Evolutionary conservation across 1,284 basidiomycete species (phyloP).

Genomic region (Athelia psychrophila): DNA sequence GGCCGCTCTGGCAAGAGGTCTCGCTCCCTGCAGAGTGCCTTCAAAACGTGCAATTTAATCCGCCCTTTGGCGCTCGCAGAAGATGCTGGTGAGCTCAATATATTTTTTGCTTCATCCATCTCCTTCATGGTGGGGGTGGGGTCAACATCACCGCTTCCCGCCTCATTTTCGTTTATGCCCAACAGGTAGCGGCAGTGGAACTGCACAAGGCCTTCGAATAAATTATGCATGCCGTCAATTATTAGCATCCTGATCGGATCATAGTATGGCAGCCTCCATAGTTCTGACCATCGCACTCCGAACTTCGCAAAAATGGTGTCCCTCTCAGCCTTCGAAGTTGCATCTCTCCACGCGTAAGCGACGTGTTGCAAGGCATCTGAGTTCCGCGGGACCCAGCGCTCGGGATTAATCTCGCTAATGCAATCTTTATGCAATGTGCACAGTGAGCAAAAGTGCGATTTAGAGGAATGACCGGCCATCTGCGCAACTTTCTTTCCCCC

Average conservation of each 20-base stretch:
- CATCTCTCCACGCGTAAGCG: constrained; percentile 26
- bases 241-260: constrained; percentile 30
- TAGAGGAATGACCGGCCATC: constrained; percentile 13
- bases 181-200: constrained; percentile 10
- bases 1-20: neutral
- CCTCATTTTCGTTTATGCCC: constrained; percentile 8
- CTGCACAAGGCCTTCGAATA: constrained; percentile 13
- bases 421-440: constrained; percentile 15
- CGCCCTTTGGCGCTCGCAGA: neutral
- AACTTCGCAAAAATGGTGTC: constrained; percentile 18
- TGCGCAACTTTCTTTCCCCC: constrained; percentile 21
- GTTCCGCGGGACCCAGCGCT: constrained; percentile 10
- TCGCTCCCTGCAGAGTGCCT: neutral
- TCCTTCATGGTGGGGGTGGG: neutral
- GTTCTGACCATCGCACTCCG: constrained; percentile 32
- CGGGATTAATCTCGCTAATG: constrained; percentile 13
- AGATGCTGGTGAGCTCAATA: neutral
- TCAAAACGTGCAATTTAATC: neutral
- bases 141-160: neutral
- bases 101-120: neutral
- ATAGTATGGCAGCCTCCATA: constrained; percentile 36
- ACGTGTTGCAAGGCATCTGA: constrained; percentile 8
- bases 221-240: constrained; percentile 33
- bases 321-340: constrained; percentile 13
- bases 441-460: constrained; percentile 24